Evolutionary conservation across 768 basidiomycete genomes (phyloP).

Genomic region (Russula sp.): DNA sequence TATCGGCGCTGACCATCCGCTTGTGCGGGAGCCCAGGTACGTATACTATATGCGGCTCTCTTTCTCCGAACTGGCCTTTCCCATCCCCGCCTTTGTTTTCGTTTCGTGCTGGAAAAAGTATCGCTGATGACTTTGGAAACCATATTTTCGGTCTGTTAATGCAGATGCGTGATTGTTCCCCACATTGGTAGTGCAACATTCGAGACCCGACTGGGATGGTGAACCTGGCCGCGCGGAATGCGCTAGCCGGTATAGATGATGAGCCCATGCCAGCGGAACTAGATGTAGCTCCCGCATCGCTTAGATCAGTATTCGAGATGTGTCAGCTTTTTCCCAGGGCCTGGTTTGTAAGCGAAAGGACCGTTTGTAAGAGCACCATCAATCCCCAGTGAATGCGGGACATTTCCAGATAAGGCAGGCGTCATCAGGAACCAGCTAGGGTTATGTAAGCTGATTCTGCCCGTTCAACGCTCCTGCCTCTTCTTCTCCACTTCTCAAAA

Average conservation of each 20-base stretch:
- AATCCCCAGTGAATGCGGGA: no score
- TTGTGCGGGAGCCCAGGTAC: conserved; percentile 75
- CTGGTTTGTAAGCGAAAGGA: no score
- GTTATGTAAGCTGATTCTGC: no score
- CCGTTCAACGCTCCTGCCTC: no score
- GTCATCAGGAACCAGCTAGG: no score
- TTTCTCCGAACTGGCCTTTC: not conserved
- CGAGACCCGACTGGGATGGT: conserved; percentile 87
- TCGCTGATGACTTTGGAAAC: not conserved
- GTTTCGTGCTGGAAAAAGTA: conserved; percentile 6
- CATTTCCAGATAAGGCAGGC: no score
- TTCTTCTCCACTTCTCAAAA: no score
- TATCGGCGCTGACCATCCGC: conserved; percentile 66
- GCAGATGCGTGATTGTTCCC: conserved; percentile 77
- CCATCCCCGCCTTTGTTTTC: not conserved
- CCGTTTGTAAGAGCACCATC: no score
- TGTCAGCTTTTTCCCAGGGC: no score
- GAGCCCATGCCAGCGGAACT: conserved; percentile 56
- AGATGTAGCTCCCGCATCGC: conserved; percentile 29
- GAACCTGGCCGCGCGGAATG: conserved; percentile 64
- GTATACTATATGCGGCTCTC: conserved; percentile 22
- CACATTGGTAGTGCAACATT: conserved; percentile 90
- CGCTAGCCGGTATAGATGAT: conserved; percentile 55
- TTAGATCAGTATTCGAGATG: no score
- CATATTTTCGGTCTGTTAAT: no score